Evolutionary conservation across 371 early-diverging fungal species (phyloP).

Genomic region (Zychaea mexicana): DNA sequence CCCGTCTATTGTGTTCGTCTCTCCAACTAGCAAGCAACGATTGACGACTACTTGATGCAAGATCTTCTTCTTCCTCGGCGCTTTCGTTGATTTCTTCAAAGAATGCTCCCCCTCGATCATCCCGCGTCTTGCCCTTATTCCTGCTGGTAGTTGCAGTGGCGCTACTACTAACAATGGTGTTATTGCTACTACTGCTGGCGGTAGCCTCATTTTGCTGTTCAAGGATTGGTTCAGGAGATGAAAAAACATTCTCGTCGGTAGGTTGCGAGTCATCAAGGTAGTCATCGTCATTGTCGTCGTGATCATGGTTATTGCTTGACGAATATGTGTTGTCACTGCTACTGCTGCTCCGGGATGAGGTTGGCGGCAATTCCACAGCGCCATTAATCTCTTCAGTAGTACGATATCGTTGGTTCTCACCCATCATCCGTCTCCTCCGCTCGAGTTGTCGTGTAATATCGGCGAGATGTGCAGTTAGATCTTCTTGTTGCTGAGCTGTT

Average conservation of each 20-base stretch:
- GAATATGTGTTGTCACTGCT: not conserved
- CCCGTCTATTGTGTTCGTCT: conserved; percentile 10
- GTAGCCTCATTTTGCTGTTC: not conserved
- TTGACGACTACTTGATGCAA: conserved; percentile 1
- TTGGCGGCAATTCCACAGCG: too few relatives aligned
- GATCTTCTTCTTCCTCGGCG: conserved; percentile 1
- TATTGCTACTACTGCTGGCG: not conserved
- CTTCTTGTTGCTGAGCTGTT: not conserved
- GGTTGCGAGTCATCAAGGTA: not conserved
- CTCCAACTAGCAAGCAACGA: conserved; percentile 13
- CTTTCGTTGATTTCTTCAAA: not conserved
- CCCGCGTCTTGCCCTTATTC: not conserved
- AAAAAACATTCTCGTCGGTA: not conserved
- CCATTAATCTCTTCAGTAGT: too few relatives aligned
- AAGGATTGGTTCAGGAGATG: not conserved
- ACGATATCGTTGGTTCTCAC: not conserved
- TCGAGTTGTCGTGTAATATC: not conserved
- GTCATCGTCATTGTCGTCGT: not conserved
- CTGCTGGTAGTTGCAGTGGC: too few relatives aligned
- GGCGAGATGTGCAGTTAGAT: not conserved
- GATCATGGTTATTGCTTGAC: not conserved
- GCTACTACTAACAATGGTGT: too few relatives aligned
- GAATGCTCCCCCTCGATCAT: not conserved
- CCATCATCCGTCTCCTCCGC: conserved; percentile 1
- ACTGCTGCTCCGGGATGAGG: not conserved